Evolutionary conservation across 768 basidiomycete genomes (phyloP), one percentile per base, ranked within the genome.

Genomic region (Russula compacta): DNA sequence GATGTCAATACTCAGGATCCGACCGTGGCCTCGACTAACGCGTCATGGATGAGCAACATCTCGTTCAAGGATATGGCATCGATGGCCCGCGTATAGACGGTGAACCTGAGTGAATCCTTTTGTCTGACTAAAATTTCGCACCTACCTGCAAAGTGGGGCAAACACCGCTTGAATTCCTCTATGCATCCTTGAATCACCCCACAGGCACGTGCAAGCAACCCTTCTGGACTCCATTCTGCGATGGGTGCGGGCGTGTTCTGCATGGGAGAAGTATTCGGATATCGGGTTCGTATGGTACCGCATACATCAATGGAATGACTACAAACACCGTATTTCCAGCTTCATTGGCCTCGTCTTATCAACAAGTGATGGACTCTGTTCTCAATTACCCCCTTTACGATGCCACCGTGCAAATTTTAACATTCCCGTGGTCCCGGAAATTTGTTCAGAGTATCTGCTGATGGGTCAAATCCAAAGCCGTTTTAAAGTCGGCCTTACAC

Each of bases 71-170:
- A 62, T 92, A 87, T 70, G 74, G 73, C 33, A 85, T 95, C 61
- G 92, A 94, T 70, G 89, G 91, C n/a, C 81, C 94, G 60, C 84
- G 92, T 52, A 87, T 94, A 70, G 91, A 93, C 69, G 89, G 78
- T 75, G 52, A 61, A 75, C 60, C 6, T 15, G 10, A 17, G 50
- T 58, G 48, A 4, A 38, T n/a, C 14, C 14, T n/a, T 40, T 58
- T 48, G 42, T 58, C 32, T 58, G 17, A 39, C 48, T 10, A 50
- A 33, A 33, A 17, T 57, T 21, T 62, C 24, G 5, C 9, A 21
- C 3, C 38, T 61, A 73, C 70, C 72, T 58, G 73, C 73, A 24
- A 73, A 74, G 76, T 75, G 68, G 36, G 67, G 69, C 12, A n/a
- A 15, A 9, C 17, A 38, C 21, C 38, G 6, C 8, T 15, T 32